A percentile compares a stretch with the other conserved stretches of the same genome.
phyloP scores from a whole-genome alignment of 2,329 filamentous ascomycete genomes.

The Botrytis byssoidea region DNA sequence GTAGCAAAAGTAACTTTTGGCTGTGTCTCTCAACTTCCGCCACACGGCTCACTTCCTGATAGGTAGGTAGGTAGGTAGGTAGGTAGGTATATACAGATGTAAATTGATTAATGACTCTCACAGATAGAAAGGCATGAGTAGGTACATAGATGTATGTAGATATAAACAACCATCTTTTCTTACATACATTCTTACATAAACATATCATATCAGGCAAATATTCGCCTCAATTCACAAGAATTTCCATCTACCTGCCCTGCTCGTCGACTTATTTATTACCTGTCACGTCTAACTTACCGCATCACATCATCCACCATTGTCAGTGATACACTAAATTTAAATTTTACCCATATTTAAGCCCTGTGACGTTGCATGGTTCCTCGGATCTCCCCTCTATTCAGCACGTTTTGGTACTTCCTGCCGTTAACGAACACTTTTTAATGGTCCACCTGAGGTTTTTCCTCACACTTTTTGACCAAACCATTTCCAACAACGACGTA shows the following conservation, averaged over 20 bases:
- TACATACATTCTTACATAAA: background rate
- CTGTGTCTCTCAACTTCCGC: background rate
- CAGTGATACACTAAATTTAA: background rate
- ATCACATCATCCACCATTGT: background rate
- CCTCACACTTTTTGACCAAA: conserved; percentile 4
- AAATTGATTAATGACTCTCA: background rate
- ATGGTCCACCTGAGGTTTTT: conserved; percentile 8
- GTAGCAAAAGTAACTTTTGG: background rate
- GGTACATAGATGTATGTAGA: background rate
- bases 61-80: background rate
- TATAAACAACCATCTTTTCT: background rate
- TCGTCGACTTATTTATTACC: background rate
- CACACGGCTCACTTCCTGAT: background rate
- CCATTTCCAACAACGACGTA: conserved; percentile 12
- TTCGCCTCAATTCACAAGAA: background rate
- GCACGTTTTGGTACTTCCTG: background rate
- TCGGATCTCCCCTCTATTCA: conserved; percentile 3
- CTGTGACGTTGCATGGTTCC: conserved; percentile 6
- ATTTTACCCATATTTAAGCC: background rate
- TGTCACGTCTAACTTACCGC: background rate
- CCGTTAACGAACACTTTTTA: conserved; percentile 4
- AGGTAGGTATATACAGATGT: background rate
- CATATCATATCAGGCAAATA: background rate
- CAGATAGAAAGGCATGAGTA: background rate
- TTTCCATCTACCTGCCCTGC: background rate